Evolutionary conservation across 371 early-diverging fungal species (phyloP).

Genomic region (Paraphysoderma sedebokerense): DNA sequence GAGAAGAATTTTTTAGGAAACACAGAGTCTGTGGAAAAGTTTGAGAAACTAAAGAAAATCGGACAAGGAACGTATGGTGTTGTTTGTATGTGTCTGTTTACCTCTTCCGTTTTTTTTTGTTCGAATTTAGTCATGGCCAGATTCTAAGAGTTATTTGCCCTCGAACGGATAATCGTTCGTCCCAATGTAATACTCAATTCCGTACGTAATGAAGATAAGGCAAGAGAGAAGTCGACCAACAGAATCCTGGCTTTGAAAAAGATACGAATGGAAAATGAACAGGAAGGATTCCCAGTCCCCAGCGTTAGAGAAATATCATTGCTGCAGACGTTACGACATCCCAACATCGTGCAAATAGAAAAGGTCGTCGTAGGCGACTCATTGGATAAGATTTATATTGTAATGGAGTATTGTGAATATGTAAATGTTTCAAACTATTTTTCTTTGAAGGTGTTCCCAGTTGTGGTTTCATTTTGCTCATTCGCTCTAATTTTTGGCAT

Average conservation of each 20-base stretch:
- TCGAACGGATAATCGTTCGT: too few relatives aligned
- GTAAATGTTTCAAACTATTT: too few relatives aligned
- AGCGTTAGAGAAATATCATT: conserved; percentile 86
- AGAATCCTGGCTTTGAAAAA: conserved; percentile 85
- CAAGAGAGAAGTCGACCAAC: too few relatives aligned
- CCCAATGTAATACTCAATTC: too few relatives aligned
- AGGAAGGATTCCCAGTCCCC: conserved; percentile 61
- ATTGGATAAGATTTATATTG: conserved; percentile 47
- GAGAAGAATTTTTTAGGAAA: too few relatives aligned
- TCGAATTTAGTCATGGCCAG: not conserved
- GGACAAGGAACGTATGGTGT: conserved; percentile 80
- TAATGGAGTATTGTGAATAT: conserved; percentile 65
- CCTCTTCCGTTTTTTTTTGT: not conserved
- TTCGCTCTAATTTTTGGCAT: too few relatives aligned
- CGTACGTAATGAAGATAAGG: too few relatives aligned
- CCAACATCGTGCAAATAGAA: conserved; percentile 66
- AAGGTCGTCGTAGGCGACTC: conserved; percentile 54
- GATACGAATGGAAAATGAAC: conserved; percentile 64
- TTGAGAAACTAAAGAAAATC: conserved; percentile 43
- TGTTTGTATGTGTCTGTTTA: conserved; percentile 23
- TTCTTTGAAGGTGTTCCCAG: too few relatives aligned
- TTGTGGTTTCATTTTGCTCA: too few relatives aligned
- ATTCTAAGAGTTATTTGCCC: not conserved
- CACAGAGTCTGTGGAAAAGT: too few relatives aligned
- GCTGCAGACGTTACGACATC: conserved; percentile 61